Evolutionary conservation across 2,329 filamentous ascomycete species (phyloP).

Genomic region (Ceratocystis harringtonii): DNA sequence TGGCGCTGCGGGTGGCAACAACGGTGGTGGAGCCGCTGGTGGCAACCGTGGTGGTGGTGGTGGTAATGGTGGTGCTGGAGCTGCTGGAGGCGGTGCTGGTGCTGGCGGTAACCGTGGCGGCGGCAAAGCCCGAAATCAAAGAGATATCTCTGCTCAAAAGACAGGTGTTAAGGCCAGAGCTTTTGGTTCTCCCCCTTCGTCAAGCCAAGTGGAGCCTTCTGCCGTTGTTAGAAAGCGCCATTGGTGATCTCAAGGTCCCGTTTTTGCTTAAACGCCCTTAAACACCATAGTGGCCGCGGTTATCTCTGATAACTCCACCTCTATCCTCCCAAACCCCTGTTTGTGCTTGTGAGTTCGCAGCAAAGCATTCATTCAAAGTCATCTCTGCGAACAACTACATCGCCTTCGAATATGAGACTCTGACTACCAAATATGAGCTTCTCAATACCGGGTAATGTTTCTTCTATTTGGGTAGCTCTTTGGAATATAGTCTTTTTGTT

Average conservation of each 20-base stretch:
- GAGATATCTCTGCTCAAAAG: not conserved
- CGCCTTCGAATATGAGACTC: too few species aligned
- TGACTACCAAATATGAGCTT: not conserved
- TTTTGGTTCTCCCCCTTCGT: not conserved
- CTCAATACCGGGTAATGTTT: not conserved
- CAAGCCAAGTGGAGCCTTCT: not conserved
- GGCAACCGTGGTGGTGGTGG: too few species aligned
- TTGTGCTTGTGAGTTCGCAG: not conserved
- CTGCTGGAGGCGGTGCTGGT: too few species aligned
- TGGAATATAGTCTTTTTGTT: not conserved
- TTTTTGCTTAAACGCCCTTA: not conserved
- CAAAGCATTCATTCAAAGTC: not conserved
- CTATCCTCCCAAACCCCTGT: not conserved
- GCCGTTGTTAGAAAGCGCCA: not conserved
- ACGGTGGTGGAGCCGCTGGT: not conserved
- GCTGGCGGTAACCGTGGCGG: too few species aligned
- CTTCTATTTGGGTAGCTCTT: not conserved
- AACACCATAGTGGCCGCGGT: not conserved
- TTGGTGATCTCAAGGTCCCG: not conserved
- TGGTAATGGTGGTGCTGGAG: not conserved
- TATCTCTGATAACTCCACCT: too few species aligned
- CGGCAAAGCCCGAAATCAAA: too few species aligned
- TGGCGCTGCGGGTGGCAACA: conserved; percentile 2
- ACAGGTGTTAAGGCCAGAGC: not conserved
- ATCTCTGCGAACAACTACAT: not conserved